Evolutionary conservation across 116 monocot species (phyloP).

Genomic region (Dioscorea cayenensis): DNA sequence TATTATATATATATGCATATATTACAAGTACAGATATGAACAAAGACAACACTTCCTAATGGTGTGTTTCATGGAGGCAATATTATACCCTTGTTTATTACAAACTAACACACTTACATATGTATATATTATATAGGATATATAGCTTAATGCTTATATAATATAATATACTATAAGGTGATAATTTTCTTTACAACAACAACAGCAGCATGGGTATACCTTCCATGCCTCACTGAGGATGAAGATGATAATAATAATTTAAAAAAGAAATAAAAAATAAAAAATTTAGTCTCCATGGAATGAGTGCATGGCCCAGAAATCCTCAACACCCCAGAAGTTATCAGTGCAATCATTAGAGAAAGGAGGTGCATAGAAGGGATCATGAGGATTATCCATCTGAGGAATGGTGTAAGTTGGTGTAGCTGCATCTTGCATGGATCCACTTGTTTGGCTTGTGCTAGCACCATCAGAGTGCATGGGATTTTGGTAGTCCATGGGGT

Average conservation of each 20-base stretch:
- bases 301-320: slow-evolving; percentile 71
- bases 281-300: slow-evolving; percentile 19
- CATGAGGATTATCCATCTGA: slow-evolving; percentile 5
- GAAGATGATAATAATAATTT: background rate
- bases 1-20: too few relatives aligned
- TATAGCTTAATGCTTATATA: background rate
- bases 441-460: slow-evolving; percentile 17
- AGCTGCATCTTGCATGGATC: background rate
- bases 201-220: background rate
- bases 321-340: slow-evolving; percentile 77
- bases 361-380: background rate
- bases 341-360: slow-evolving; percentile 30
- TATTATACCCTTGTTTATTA: too few relatives aligned
- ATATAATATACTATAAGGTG: background rate
- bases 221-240: background rate
- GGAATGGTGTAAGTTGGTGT: slow-evolving; percentile 1
- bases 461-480: slow-evolving; percentile 26
- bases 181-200: background rate
- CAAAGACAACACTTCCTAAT: too few relatives aligned
- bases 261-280: too few relatives aligned
- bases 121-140: background rate
- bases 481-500: slow-evolving; percentile 14
- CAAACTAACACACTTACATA: too few relatives aligned
- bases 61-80: too few relatives aligned
- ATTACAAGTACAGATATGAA: too few relatives aligned